Evolutionary conservation across 192 early-diverging fungal species (phyloP).

Genomic region (Gonapodya prolifera): DNA sequence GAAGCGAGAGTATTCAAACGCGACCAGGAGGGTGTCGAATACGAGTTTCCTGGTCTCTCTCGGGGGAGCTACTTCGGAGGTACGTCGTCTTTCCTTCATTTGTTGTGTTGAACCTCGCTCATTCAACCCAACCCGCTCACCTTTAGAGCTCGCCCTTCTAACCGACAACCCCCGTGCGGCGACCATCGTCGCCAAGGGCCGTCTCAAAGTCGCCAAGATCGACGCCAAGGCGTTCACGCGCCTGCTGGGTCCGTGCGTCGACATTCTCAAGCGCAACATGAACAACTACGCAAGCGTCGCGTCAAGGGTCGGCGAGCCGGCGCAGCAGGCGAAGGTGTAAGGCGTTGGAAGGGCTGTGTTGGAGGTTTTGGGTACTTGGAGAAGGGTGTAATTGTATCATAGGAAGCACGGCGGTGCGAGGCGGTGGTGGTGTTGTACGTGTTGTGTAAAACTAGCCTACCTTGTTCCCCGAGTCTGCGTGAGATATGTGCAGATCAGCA

Average conservation of each 20-base stretch:
- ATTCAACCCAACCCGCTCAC: not conserved
- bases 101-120: slow-evolving; percentile 25
- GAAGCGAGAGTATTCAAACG: not conserved
- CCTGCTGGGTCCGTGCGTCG: slow-evolving; percentile 84
- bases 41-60: slow-evolving; percentile 50
- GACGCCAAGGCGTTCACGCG: slow-evolving; percentile 93
- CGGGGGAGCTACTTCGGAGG: slow-evolving; percentile 96
- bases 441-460: too few species aligned
- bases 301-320: too few species aligned
- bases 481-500: too few species aligned
- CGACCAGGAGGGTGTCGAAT: slow-evolving; percentile 66
- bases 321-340: too few species aligned
- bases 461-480: too few species aligned
- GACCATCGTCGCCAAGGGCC: slow-evolving; percentile 72
- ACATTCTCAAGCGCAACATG: slow-evolving; percentile 83
- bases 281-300: slow-evolving; percentile 43
- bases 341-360: too few species aligned
- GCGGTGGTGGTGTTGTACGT: too few species aligned
- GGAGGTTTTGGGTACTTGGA: too few species aligned
- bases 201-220: slow-evolving; percentile 88
- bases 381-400: too few species aligned
- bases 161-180: slow-evolving; percentile 87
- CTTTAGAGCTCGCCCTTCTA: slow-evolving; percentile 83
- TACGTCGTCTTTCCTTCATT: slow-evolving; percentile 62
- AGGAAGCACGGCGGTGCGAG: too few species aligned